These are phyloP conservation scores for Skeletonema tropicum DNA, from an alignment of 108 stramenopile species.

Conservation along the genomic window DNA sequence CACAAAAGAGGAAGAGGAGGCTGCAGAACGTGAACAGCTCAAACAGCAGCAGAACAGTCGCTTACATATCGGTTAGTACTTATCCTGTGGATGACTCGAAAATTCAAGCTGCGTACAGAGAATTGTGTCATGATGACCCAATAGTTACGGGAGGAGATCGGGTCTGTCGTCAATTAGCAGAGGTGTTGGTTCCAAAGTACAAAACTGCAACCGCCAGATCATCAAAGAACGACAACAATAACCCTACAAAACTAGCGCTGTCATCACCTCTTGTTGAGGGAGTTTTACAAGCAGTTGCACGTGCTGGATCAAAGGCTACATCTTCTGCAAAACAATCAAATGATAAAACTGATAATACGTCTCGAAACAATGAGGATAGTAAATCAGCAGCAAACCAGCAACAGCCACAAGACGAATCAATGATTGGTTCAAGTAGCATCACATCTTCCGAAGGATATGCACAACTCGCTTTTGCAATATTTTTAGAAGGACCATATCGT, in stretches of 20 bases:
- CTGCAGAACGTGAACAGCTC: constrained; percentile 25
- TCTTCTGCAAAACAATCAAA: constrained; percentile 6
- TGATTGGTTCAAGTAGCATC: constrained; percentile 26
- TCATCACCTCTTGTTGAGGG: constrained; percentile 49
- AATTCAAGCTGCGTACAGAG: constrained; percentile 25
- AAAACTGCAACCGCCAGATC: background rate
- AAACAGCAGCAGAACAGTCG: background rate
- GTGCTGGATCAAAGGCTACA: constrained; percentile 26
- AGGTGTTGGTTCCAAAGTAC: constrained; percentile 24
- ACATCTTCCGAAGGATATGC: constrained; percentile 51
- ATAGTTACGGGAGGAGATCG: constrained; percentile 43
- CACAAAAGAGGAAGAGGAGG: constrained; percentile 50
- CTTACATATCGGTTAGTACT: no score
- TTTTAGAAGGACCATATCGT: constrained; percentile 46
- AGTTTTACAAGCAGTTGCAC: constrained; percentile 42
- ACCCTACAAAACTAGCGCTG: constrained; percentile 20
- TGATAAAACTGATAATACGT: background rate
- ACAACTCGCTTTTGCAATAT: constrained; percentile 43
- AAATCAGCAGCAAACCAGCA: background rate
- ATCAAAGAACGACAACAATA: background rate
- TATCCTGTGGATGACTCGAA: background rate
- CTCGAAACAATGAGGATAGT: background rate
- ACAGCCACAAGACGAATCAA: constrained; percentile 12
- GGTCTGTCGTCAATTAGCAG: constrained; percentile 37
- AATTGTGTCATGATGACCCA: constrained; percentile 51